Evolutionary conservation across 768 basidiomycete species (phyloP).

Genomic region (Pleurotus giganteus): DNA sequence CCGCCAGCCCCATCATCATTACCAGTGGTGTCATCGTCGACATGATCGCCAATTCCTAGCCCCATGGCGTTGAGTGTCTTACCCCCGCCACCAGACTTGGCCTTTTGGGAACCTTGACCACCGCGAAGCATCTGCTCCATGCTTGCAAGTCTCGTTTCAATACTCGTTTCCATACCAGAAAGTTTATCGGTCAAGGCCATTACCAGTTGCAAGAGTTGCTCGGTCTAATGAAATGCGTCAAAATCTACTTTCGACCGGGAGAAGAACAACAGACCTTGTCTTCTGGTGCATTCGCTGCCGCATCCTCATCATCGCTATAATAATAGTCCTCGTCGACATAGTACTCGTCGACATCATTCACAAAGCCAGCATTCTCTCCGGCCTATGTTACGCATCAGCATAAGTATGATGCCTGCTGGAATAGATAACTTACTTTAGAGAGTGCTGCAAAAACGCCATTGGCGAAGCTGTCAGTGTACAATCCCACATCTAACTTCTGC

Average conservation of each 20-base stretch:
- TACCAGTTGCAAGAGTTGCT: constrained; percentile 1
- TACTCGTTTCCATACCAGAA: neutral
- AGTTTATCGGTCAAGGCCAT: neutral
- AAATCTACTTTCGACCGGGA: neutral
- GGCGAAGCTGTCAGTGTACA: constrained; percentile 6
- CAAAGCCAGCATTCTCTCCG: neutral
- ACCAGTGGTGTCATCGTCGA: neutral
- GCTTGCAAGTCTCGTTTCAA: constrained; percentile 2
- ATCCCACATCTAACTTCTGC: constrained; percentile 7
- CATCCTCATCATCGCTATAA: neutral
- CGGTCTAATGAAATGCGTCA: neutral
- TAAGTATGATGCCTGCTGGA: neutral
- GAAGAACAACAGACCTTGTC: neutral
- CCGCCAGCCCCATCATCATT: neutral
- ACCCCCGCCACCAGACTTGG: neutral
- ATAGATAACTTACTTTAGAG: neutral
- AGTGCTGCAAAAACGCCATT: constrained; percentile 5
- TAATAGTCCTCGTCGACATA: neutral
- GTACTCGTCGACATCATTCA: constrained; percentile 4
- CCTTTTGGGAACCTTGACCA: neutral
- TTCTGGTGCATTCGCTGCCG: neutral
- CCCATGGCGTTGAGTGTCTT: neutral
- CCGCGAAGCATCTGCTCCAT: constrained; percentile 3
- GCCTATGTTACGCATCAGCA: neutral
- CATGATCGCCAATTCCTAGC: neutral